Evolutionary conservation across 1,139 yeast genomes (phyloP), one percentile per base, ranked within the genome.

Genomic region (Nakaseomyces kungkrabaensis): DNA sequence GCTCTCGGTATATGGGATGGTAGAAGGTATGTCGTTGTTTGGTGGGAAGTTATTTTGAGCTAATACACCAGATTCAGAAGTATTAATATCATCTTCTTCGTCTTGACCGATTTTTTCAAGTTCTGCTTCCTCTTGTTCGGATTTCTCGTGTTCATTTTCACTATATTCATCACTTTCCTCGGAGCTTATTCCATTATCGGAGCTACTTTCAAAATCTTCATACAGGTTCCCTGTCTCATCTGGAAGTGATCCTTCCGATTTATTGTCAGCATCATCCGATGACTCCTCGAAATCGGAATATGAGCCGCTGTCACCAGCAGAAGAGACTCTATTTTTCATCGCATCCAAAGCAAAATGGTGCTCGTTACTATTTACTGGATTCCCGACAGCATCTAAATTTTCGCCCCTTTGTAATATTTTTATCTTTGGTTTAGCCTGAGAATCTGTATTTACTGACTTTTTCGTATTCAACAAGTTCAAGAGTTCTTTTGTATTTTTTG

Each of bases 401-500:
- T 69, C 68, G 17, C 71, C 72, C 48, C 72, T 63, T 52, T 66
- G 68, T 49, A 69, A 46, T 4, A 69, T 46, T 48, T 61, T 66
- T 43, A 67, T 53, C 47, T 63, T 64, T 5, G 65, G 66, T 46
- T 60, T 63, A 5, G 9, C 29, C n/a, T 38, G 17, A 29, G 42
- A 38, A 9, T 38, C 13, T 10, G 31, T 38, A 25, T 11, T 38
- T n/a, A 26, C 24, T 27, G 22, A n/a, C 11, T 47, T 43, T 33
- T 37, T 45, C 3, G 50, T 45, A 32, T 47, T 50, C 31, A 55
- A 47, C 31, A 54, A 36, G n/a, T 50, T 48, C 37, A 54, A 37
- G 34, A 55, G 64, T 27, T 68, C 66, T 51, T 71, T 71, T 5
- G 79, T 75, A 51, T 71, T 72, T 0, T 69, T 64, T 27, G 62